These are phyloP conservation scores for Kitagawia praeruptora DNA, from an alignment of 129 eudicot genomes.

Conservation along the genomic window DNA sequence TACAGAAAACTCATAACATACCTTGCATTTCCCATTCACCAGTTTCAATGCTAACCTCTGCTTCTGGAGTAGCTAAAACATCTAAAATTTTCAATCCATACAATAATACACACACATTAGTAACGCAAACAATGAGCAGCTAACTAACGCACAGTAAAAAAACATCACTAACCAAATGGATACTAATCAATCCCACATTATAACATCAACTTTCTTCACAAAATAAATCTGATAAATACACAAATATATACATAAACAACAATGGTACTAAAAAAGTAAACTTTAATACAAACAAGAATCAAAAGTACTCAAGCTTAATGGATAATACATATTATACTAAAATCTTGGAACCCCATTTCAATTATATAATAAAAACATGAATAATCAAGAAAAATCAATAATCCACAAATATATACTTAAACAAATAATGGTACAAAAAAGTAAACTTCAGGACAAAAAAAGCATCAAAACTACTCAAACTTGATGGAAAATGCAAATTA, in stretches of 20 bases:
- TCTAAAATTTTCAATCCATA: conserved; percentile 27
- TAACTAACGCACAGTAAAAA: neutral
- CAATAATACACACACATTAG: neutral
- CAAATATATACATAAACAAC: neutral
- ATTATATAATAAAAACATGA: neutral
- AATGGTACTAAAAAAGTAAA: neutral
- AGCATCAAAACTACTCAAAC: neutral
- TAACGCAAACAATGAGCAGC: neutral
- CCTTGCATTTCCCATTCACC: conserved; percentile 96
- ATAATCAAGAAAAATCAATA: neutral
- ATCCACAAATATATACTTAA: neutral
- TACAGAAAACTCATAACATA: conserved; percentile 14
- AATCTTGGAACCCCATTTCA: neutral
- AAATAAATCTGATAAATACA: neutral
- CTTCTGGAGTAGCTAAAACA: conserved; percentile 57
- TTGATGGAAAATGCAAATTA: neutral
- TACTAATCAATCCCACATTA: neutral
- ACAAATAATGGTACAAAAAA: neutral
- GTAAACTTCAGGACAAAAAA: neutral
- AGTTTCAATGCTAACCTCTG: conserved; percentile 65
- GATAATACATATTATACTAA: too few species aligned
- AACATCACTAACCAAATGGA: neutral
- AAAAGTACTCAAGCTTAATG: neutral
- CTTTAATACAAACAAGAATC: neutral
- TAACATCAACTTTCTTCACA: neutral